These are phyloP conservation scores for Suillus hirtellus DNA, from an alignment of 768 basidiomycete species.

Conservation along the genomic window DNA sequence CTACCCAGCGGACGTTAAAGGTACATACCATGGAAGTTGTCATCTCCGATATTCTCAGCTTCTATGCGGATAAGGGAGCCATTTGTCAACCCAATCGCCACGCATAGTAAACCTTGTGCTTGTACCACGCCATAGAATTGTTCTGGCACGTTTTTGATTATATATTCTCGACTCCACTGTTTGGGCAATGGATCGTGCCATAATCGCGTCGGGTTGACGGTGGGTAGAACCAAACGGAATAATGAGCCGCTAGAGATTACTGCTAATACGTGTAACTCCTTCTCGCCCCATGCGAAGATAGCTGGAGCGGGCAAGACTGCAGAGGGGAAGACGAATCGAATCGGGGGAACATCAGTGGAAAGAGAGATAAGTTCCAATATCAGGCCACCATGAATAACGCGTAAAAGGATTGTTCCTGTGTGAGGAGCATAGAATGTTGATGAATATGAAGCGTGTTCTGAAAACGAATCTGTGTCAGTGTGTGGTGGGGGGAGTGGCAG, in stretches of 20 bases:
- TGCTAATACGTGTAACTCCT: conserved; percentile 68
- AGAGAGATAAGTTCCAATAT: conserved; percentile 80
- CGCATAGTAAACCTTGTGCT: conserved; percentile 64
- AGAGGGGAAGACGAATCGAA: conserved; percentile 80
- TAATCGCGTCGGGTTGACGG: conserved; percentile 49
- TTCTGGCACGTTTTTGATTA: conserved; percentile 54
- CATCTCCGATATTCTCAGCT: conserved; percentile 55
- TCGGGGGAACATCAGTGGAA: conserved; percentile 59
- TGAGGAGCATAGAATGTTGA: conserved; percentile 53
- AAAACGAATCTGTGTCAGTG: conserved; percentile 43
- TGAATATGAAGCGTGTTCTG: conserved; percentile 74
- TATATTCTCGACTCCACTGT: conserved; percentile 68
- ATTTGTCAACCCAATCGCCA: conserved; percentile 60
- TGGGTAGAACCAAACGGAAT: conserved; percentile 68
- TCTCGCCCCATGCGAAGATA: conserved; percentile 48
- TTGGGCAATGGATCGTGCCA: conserved; percentile 57
- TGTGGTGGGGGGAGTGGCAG: conserved; percentile 47
- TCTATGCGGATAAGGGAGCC: conserved; percentile 73
- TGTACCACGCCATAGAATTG: conserved; percentile 51
- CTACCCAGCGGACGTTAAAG: conserved; percentile 12
- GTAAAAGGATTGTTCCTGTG: conserved; percentile 68
- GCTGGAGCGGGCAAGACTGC: conserved; percentile 64
- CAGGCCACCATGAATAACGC: conserved; percentile 71
- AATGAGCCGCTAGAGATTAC: conserved; percentile 70
- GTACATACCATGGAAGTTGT: conserved; percentile 57